These are phyloP conservation scores for Neonectria hederae DNA, from an alignment of 2,329 filamentous ascomycete species.

Conservation along the genomic window DNA sequence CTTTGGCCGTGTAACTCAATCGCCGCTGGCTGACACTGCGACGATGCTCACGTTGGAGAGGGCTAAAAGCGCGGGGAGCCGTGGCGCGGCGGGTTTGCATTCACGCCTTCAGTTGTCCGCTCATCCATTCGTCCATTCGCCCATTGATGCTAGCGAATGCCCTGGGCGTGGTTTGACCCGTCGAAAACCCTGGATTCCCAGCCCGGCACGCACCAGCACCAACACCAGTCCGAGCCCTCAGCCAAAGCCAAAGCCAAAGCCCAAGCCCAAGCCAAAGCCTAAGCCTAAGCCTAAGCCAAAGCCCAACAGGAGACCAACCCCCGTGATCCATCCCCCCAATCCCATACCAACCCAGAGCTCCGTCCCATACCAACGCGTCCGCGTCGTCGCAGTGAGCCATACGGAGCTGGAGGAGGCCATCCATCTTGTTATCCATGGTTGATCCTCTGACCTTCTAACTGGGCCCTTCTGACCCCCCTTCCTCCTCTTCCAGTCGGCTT, in stretches of 20 bases:
- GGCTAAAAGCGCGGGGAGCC: background rate
- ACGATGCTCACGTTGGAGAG: background rate
- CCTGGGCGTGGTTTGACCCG: constrained; percentile 5
- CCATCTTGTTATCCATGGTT: constrained; percentile 10
- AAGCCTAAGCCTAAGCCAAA: constrained; percentile 27
- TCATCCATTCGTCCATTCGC: background rate
- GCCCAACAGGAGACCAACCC: constrained; percentile 20
- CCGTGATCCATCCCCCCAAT: constrained; percentile 34
- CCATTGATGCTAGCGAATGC: constrained; percentile 13
- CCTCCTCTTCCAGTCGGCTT: background rate
- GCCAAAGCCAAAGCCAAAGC: constrained; percentile 15
- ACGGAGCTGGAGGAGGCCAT: constrained; percentile 24
- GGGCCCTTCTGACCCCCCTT: constrained; percentile 37
- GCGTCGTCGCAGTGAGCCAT: constrained; percentile 30
- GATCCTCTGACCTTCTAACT: constrained; percentile 33
- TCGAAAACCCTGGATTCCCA: constrained; percentile 6
- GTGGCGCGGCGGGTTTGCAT: background rate
- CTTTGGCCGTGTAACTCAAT: background rate
- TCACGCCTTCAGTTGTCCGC: background rate
- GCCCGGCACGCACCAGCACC: constrained; percentile 13
- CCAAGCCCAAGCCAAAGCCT: constrained; percentile 21
- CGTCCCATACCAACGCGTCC: constrained; percentile 28
- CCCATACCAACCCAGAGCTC: constrained; percentile 23
- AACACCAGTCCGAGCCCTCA: constrained; percentile 25
- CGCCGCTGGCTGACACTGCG: background rate